phyloP scores from a whole-genome alignment of 495 filamentous ascomycete genomes.

The Pseudevernia furfuracea region DNA sequence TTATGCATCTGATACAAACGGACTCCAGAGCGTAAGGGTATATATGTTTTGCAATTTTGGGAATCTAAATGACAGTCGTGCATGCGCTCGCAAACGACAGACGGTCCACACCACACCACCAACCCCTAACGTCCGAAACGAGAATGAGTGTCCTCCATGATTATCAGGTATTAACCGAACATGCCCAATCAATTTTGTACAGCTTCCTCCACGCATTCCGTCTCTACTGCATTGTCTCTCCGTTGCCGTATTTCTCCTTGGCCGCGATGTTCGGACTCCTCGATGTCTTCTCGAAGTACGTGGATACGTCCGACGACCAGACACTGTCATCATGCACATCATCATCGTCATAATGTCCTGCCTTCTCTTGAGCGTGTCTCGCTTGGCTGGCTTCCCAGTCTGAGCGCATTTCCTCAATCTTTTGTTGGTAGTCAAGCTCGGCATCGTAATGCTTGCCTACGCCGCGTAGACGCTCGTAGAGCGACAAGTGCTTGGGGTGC shows the following conservation, averaged over 20 bases:
- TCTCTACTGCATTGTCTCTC: not conserved
- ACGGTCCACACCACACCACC: not conserved
- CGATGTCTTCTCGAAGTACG: conserved; percentile 36
- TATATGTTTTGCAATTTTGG: not conserved
- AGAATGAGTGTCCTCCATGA: not conserved
- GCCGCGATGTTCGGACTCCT: conserved; percentile 20
- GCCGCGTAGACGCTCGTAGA: conserved; percentile 68
- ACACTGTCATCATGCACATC: conserved; percentile 30
- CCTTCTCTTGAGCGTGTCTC: conserved; percentile 42
- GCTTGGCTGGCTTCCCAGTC: conserved; percentile 56
- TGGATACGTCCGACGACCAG: conserved; percentile 34
- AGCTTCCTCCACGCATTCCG: not conserved
- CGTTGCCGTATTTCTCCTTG: conserved; percentile 23
- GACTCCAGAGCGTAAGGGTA: no score
- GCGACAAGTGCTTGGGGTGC: conserved; percentile 73
- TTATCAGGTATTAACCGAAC: conserved; percentile 1
- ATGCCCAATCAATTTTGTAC: conserved; percentile 11
- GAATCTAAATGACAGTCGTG: conserved; percentile 1
- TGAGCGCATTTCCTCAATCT: conserved; percentile 68
- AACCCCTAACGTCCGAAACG: not conserved
- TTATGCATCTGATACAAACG: no score
- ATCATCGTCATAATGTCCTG: conserved; percentile 24
- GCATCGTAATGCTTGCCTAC: conserved; percentile 71
- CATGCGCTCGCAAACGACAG: not conserved
- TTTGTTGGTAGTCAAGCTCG: conserved; percentile 65